Percentiles rank a stretch among this genome's conserved stretches.
These are phyloP conservation scores for Chenopodium suecicum DNA, from an alignment of 148 eudicot genomes.

Conservation along the genomic window DNA sequence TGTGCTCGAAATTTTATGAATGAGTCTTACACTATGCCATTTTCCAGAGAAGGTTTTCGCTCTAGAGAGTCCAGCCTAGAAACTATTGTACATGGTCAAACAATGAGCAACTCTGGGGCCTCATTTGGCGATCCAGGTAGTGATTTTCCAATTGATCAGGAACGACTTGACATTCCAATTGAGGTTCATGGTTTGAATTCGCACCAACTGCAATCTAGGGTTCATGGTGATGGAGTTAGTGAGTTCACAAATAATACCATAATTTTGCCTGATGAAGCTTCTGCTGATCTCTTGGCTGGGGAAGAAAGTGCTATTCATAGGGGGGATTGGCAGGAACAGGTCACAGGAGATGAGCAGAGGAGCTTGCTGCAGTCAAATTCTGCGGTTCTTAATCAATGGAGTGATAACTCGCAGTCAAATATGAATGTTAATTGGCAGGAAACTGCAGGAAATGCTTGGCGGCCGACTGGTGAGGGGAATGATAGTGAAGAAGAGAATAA, in stretches of 20 bases:
- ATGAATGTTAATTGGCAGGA: slow-evolving; percentile 48
- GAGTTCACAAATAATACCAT: slow-evolving; percentile 39
- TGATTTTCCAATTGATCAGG: slow-evolving; percentile 50
- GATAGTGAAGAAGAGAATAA: slow-evolving; percentile 42
- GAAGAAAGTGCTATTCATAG: slow-evolving; percentile 41
- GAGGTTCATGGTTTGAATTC: slow-evolving; percentile 47
- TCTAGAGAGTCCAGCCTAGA: slow-evolving; percentile 46
- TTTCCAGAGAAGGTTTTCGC: slow-evolving; percentile 76
- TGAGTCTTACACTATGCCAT: slow-evolving; percentile 8
- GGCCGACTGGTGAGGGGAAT: slow-evolving; percentile 38
- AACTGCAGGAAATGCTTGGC: slow-evolving; percentile 46
- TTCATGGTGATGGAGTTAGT: slow-evolving; percentile 40
- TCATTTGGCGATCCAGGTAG: slow-evolving; percentile 35
- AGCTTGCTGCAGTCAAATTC: slow-evolving; percentile 40
- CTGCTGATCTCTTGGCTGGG: slow-evolving; percentile 37
- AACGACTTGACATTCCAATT: slow-evolving; percentile 34
- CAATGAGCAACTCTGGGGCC: slow-evolving; percentile 49
- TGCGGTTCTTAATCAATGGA: slow-evolving; percentile 53
- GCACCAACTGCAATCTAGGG: slow-evolving; percentile 40
- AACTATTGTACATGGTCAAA: slow-evolving; percentile 65
- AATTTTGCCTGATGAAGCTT: slow-evolving; percentile 36
- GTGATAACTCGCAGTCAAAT: slow-evolving; percentile 39
- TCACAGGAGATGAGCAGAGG: slow-evolving; percentile 48
- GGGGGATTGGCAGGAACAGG: slow-evolving; percentile 47
- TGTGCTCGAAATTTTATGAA: not conserved